Base-by-base conservation (phyloP, 805 yeast genomes). In the Lipomyces sp. region DNA sequence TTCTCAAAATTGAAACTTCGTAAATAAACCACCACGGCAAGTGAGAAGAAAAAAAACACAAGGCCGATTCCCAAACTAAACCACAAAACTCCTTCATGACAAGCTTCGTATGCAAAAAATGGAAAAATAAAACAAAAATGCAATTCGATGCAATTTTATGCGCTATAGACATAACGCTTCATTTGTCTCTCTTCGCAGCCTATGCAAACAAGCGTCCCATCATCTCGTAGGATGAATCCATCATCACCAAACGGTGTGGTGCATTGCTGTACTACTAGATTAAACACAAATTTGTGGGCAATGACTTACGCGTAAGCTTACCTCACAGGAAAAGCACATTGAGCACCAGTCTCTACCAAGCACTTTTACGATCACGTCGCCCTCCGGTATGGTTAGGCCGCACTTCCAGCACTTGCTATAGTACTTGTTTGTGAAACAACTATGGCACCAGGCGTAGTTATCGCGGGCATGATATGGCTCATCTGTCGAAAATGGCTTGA, bases 351-450 rank as follows among this genome's bases (percentile, higher is more conserved):
- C 68, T 32, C 77, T 50, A 1, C 75, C 77, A 30, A 76, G 65
- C 1, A 76, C 77, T 39, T 74, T 76, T 42, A 75, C 72, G 10
- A 69, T 62, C 7, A 54, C 65, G 39, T 35, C 69, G 64, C 56
- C 64, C 30, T 61, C 74, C 50, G 64, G 62, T 37, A 64, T 75
- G 66, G 57, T 53, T 13, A 57, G 18, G 2, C 35, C 53, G 64
- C 79, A 76, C 57, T 74, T 73, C 78, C 78, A 75, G 67, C 79
- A 77, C 63, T 72, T 75, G 32, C 64, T 56, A 2, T 74, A 71
- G 8, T 74, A 73, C 59, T 65, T 72, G 15, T 65, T 67, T 50
- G 55, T 64, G 59, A 74, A 71, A 58, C 79, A 77, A 5, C 59
- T 51, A 30, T 56, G 67, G 48, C 79, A 77, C 64, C 74, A 64